A percentile compares a stretch with the other conserved stretches of the same genome.
Conservation (phyloP, 805 yeast genomes). For the Myxozyma melibiosi region DNA sequence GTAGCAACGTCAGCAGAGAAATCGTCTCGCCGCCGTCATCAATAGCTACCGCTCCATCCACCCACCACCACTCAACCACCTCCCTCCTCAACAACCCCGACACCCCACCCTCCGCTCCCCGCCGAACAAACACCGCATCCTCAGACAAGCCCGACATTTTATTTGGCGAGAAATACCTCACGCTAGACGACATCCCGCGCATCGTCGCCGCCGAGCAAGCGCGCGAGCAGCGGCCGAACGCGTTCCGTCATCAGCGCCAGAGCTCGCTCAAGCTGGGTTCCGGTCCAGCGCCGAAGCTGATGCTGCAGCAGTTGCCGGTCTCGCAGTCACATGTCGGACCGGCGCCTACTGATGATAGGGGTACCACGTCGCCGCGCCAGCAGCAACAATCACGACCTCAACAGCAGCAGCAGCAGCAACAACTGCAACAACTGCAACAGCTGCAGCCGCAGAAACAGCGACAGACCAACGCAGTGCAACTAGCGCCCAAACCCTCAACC, state of each 20-base stretch:
- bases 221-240: slow-evolving; percentile 87
- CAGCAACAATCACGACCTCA: background rate
- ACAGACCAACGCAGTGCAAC: too few relatives aligned
- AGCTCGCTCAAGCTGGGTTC: slow-evolving; percentile 15
- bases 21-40: too few relatives aligned
- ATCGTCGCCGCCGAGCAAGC: slow-evolving; percentile 98
- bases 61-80: background rate
- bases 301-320: slow-evolving; percentile 8
- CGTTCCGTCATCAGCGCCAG: slow-evolving; percentile 61
- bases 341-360: background rate
- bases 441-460: too few relatives aligned
- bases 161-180: slow-evolving; percentile 68
- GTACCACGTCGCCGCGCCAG: background rate
- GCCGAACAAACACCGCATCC: slow-evolving; percentile 1
- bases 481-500: too few relatives aligned
- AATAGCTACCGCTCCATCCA: too few relatives aligned
- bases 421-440: background rate
- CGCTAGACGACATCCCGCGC: slow-evolving; percentile 94
- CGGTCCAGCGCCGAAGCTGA: slow-evolving; percentile 21
- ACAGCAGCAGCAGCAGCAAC: background rate
- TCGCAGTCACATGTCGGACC: slow-evolving; percentile 5
- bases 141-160: slow-evolving; percentile 22
- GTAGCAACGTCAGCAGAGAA: too few relatives aligned
- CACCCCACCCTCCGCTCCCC: background rate
- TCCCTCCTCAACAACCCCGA: background rate